Evolutionary conservation across 495 filamentous ascomycete genomes (phyloP).

Genomic region (Xylaria cubensis): DNA sequence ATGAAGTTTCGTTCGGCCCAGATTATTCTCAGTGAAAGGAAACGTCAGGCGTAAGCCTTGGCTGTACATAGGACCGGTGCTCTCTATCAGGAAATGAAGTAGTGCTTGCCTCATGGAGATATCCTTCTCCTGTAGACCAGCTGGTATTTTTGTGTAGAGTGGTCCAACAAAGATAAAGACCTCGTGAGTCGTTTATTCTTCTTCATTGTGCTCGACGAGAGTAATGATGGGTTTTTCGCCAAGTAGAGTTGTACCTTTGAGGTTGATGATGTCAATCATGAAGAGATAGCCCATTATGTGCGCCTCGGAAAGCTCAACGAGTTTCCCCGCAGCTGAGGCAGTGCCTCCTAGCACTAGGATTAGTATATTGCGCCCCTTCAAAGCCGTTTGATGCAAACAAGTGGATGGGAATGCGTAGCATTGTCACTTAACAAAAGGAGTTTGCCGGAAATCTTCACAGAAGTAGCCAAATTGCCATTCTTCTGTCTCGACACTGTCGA

Average conservation of each 20-base stretch:
- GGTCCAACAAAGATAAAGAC: background rate
- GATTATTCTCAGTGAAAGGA: constrained; percentile 17
- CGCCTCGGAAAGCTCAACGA: constrained; percentile 87
- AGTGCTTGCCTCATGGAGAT: background rate
- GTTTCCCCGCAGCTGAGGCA: constrained; percentile 82
- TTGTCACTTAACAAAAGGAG: background rate
- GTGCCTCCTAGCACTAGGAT: constrained; percentile 74
- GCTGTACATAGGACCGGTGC: constrained; percentile 26
- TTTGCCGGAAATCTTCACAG: background rate
- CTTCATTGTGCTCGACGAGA: constrained; percentile 64
- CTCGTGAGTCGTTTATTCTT: constrained; percentile 33
- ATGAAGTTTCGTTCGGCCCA: constrained; percentile 13
- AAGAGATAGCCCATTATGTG: constrained; percentile 87
- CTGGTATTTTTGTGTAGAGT: background rate
- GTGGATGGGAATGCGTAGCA: background rate
- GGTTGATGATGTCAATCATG: constrained; percentile 93
- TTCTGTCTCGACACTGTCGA: background rate
- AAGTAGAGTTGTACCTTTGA: constrained; percentile 90
- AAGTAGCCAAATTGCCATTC: background rate
- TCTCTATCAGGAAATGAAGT: constrained; percentile 24
- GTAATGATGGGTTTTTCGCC: constrained; percentile 80
- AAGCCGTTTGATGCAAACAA: background rate
- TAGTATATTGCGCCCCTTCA: constrained; percentile 2
- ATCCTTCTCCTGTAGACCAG: background rate
- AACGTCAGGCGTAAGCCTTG: constrained; percentile 23